These are phyloP conservation scores for Acacia melanoxylon DNA, from an alignment of 306 rosid genomes.

Conservation along the genomic window DNA sequence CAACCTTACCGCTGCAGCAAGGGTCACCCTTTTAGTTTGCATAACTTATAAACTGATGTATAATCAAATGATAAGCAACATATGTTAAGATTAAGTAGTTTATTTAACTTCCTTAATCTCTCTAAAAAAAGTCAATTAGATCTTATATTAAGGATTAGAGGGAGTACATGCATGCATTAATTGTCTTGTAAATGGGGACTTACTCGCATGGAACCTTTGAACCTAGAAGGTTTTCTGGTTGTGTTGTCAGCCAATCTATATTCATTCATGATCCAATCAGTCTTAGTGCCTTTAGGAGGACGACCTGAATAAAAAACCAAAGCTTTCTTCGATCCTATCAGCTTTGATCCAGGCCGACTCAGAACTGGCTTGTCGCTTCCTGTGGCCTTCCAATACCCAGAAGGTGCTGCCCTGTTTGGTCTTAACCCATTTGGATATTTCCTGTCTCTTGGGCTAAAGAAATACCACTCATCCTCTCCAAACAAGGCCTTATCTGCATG, in stretches of 20 bases:
- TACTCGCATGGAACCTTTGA: not conserved
- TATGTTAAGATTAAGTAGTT: no score
- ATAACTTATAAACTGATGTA: no score
- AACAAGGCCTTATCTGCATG: slow-evolving; percentile 39
- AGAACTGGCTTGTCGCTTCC: slow-evolving; percentile 51
- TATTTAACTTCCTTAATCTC: no score
- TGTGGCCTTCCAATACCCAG: slow-evolving; percentile 55
- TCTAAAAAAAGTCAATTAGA: no score
- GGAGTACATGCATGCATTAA: not conserved
- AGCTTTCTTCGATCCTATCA: slow-evolving; percentile 44
- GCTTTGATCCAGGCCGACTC: slow-evolving; percentile 29
- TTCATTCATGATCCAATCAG: slow-evolving; percentile 55
- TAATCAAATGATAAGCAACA: no score
- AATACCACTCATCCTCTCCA: slow-evolving; percentile 52
- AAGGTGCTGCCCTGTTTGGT: slow-evolving; percentile 50
- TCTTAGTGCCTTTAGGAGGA: slow-evolving; percentile 49
- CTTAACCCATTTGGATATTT: slow-evolving; percentile 50
- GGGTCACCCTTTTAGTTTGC: no score
- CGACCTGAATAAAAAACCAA: slow-evolving; percentile 50
- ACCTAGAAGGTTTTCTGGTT: not conserved
- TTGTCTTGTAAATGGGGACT: not conserved
- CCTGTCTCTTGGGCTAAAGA: slow-evolving; percentile 49
- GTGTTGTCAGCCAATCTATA: slow-evolving; percentile 32
- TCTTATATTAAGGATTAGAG: no score
- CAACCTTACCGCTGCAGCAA: no score